Evolutionary conservation across 108 stramenopile genomes (phyloP), one percentile per base, ranked within the genome.

Genomic region (Cylindrotheca fusiformis): DNA sequence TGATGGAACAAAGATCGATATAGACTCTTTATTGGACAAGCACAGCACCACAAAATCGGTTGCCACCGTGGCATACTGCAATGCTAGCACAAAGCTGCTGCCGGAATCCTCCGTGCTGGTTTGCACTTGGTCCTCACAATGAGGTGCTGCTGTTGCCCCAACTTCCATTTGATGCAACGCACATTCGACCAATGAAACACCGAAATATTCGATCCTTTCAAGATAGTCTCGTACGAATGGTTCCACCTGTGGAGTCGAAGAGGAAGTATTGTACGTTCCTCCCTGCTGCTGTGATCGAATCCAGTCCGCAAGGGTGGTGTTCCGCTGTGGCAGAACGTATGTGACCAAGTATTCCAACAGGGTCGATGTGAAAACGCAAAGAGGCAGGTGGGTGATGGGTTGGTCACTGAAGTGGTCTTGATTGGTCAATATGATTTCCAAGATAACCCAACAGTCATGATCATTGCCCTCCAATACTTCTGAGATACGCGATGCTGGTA

Each of bases 101-200:
- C n/a, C n/a, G n/a, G n/a, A n/a, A n/a, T n/a, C n/a, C n/a, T n/a
- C n/a, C n/a, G n/a, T n/a, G n/a, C n/a, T n/a, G n/a, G n/a, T n/a
- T n/a, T n/a, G n/a, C n/a, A n/a, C n/a, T n/a, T n/a, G n/a, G n/a
- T n/a, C n/a, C n/a, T n/a, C n/a, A n/a, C n/a, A n/a, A n/a, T n/a
- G n/a, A n/a, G n/a, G n/a, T n/a, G n/a, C n/a, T n/a, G n/a, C n/a
- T 26, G 12, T 55, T 22, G 54, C n/a, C 26, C 23, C 4, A 10
- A 29, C n/a, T 30, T 63, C 63, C 32, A 63, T 3, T 6, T 53
- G 14, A 48, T 49, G 63, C 32, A 63, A 19, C 1, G 63, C 25
- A 1, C 52, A 52, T 28, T 63, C 63, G 30, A 52, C 20, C 51
- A 63, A 52, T 0, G 6, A 14, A 19, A 29, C 30, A 25, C 63